These are phyloP conservation scores for Globisporangium spiculum DNA, from an alignment of 352 stramenopile genomes.

Conservation along the genomic window DNA sequence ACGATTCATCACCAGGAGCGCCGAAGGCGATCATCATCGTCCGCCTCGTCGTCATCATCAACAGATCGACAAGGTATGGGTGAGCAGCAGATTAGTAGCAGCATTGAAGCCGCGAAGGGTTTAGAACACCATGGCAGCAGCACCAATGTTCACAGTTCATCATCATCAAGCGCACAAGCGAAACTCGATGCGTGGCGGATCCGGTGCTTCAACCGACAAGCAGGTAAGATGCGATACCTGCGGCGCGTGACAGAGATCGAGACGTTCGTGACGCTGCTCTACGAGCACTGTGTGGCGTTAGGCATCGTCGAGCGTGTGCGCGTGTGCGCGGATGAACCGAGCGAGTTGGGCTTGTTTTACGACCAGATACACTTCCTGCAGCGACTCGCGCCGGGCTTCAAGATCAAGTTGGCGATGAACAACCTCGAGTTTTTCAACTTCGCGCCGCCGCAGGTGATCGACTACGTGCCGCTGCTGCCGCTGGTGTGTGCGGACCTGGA, in stretches of 20 bases:
- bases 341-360: conserved; percentile 50
- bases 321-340: conserved; percentile 71
- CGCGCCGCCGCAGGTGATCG: conserved; percentile 58
- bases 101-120: background rate
- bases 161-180: background rate
- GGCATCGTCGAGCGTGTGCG: conserved; percentile 60
- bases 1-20: background rate
- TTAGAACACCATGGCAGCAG: background rate
- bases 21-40: conserved; percentile 3
- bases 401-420: conserved; percentile 75
- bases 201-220: conserved; percentile 52
- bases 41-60: conserved; percentile 17
- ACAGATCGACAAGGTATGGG: background rate
- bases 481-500: conserved; percentile 64
- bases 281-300: conserved; percentile 57
- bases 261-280: conserved; percentile 58
- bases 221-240: conserved; percentile 60
- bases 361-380: conserved; percentile 65
- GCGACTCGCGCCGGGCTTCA: conserved; percentile 58
- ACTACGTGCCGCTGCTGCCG: conserved; percentile 69
- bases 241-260: conserved; percentile 54
- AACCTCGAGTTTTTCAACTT: conserved; percentile 70
- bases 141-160: background rate
- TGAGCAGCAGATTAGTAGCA: background rate
- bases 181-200: conserved; percentile 66